These are phyloP conservation scores for Rutstroemia sp. DNA, from an alignment of 2,329 filamentous ascomycete species.

Conservation along the genomic window DNA sequence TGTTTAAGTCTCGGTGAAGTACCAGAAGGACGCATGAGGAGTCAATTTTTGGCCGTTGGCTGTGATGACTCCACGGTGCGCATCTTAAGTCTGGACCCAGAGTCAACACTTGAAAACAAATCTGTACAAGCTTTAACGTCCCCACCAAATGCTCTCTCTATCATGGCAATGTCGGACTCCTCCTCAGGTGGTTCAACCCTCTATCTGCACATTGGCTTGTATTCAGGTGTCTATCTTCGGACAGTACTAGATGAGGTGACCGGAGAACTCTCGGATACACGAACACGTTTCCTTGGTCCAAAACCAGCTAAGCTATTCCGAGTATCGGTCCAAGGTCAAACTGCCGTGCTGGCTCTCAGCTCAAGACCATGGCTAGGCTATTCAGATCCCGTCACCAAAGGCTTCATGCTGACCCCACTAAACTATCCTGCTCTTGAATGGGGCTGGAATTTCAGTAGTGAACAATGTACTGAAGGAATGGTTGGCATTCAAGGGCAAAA, in stretches of 20 bases:
- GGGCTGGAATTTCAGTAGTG: slow-evolving; percentile 94
- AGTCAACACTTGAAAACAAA: slow-evolving; percentile 85
- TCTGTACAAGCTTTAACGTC: slow-evolving; percentile 91
- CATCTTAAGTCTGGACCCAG: slow-evolving; percentile 82
- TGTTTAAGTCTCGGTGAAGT: slow-evolving; percentile 91
- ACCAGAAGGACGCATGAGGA: slow-evolving; percentile 80
- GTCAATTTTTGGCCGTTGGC: slow-evolving; percentile 89
- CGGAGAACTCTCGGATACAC: slow-evolving; percentile 88
- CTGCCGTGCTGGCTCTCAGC: slow-evolving; percentile 81
- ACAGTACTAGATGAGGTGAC: slow-evolving; percentile 94
- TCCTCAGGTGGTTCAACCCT: slow-evolving; percentile 80
- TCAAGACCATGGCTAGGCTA: slow-evolving; percentile 96
- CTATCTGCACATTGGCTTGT: slow-evolving; percentile 91
- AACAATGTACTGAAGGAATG: slow-evolving; percentile 88
- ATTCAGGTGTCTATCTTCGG: slow-evolving; percentile 91
- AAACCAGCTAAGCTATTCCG: slow-evolving; percentile 85
- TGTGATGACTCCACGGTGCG: slow-evolving; percentile 96
- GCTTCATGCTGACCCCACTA: slow-evolving; percentile 86
- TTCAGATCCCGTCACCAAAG: slow-evolving; percentile 76
- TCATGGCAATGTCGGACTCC: slow-evolving; percentile 94
- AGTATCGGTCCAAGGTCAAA: slow-evolving; percentile 79
- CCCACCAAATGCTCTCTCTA: slow-evolving; percentile 78
- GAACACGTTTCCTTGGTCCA: slow-evolving; percentile 88
- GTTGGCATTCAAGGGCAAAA: slow-evolving; percentile 89
- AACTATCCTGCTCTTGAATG: slow-evolving; percentile 85